phyloP scores from a whole-genome alignment of 208 protist species.

The Lotmaria passim region DNA sequence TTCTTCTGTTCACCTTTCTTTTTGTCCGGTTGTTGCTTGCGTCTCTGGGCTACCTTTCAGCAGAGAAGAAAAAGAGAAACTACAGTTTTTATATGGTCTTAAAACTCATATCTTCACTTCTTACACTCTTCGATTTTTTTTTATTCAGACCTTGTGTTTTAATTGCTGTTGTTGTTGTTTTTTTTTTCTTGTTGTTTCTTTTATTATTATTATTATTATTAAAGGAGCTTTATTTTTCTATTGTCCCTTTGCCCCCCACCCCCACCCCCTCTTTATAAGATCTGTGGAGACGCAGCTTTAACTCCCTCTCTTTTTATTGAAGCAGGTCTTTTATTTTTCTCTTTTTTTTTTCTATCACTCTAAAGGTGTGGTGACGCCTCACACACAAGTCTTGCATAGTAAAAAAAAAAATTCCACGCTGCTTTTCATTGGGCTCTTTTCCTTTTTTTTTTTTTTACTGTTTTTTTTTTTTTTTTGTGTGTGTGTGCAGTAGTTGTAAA shows the following conservation, averaged over 20 bases:
- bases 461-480: not conserved
- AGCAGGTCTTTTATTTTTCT: too few relatives aligned
- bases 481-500: not conserved
- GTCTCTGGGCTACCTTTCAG: not conserved
- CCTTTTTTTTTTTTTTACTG: not conserved
- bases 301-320: too few relatives aligned
- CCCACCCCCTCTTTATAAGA: too few relatives aligned
- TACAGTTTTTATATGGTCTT: not conserved
- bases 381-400: too few relatives aligned
- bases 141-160: too few relatives aligned
- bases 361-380: too few relatives aligned
- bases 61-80: not conserved
- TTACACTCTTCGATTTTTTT: not conserved
- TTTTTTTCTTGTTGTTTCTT: not conserved
- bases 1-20: not conserved
- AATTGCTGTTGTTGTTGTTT: not conserved
- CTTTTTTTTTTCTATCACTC: too few relatives aligned
- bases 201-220: not conserved
- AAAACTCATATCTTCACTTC: not conserved
- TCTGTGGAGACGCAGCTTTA: too few relatives aligned
- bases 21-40: not conserved
- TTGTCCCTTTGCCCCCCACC: too few relatives aligned
- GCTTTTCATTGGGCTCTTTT: too few relatives aligned
- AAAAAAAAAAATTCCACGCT: too few relatives aligned
- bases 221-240: too few relatives aligned